Evolutionary conservation across 1,139 yeast genomes (phyloP), one percentile per base, ranked within the genome.

Genomic region (Eremothecium coryli): DNA sequence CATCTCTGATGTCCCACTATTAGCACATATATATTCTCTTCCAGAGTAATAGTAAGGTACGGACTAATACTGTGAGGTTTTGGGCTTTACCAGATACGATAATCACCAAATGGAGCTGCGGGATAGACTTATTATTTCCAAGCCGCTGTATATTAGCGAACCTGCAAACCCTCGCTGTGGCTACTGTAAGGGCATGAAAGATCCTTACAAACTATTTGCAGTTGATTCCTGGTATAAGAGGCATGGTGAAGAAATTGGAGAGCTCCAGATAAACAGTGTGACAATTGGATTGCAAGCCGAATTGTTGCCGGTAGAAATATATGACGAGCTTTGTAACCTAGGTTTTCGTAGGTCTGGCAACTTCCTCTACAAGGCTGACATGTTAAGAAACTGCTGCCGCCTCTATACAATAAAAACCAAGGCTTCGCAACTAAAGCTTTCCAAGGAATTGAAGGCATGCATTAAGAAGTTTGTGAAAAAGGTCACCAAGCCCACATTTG

Each of bases 271-370:
- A n/a, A 42, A 40, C 11, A 51, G 49, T 27, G 48, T 54, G 24
- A 51, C 75, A 6, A 56, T 76, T 13, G 85, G 85, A 1, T 57
- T 70, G 29, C 63, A 63, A 11, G 61, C 67, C 2, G 68, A 70
- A 35, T 54, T 53, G 20, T 67, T 76, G 64, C 49, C 75, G 0
- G 60, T 73, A 9, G 51, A 52, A 15, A 69, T 68, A 18, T 85
- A 85, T 49, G 88, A 82, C 46, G 52, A 51, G 22, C 54, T 82
- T 43, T 71, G 86, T 41, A 78, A 82, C 46, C 62, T 66, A 45
- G 94, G 94, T 2, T 85, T 71, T 52, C 71, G 95, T 53, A 61
- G 97, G 34, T 79, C 93, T 21, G 96, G 96, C 0, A 52, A 56
- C 2, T 82, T 74, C 44, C 47, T 84, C 5, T 86, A 86, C 52